Base-by-base conservation (phyloP, 2,329 filamentous ascomycete genomes). In the Tothia fuscella region DNA sequence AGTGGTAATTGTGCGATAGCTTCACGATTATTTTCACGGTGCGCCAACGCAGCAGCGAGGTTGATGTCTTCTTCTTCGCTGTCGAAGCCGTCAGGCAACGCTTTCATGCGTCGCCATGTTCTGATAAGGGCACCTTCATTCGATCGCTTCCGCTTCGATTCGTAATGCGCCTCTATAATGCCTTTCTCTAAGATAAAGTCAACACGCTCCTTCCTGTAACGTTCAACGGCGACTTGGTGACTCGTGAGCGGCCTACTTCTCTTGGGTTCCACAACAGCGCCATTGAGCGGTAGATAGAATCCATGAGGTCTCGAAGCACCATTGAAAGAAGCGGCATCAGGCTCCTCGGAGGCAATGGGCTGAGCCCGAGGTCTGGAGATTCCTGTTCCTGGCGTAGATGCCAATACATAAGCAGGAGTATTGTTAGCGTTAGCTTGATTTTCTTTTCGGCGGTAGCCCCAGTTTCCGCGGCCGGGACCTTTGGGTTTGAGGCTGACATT, bases 161-260 rank as follows among this genome's bases (percentile, higher is more conserved):
- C 67, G 53, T 78, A 74, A 53, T 87, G 80, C 39, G 75, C 68
- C 48, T 69, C 71, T 37, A 80, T 75, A 25, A 89, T 65, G 22
- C 80, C 79, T n/a, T 79, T 76, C 50, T 85, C 80, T 13, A 91
- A 72, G 39, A 86, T 83, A 52, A 87, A 80, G 53, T 87, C 80
- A n/a, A 89, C 83, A 5, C 83, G 77, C 53, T 84, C 76, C 46
- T 76, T 81, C 14, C 84, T 71, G 58, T 88, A 87, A 42, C 79
- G 74, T 57, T 87, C 82, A 1, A 91, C 81, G 0, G 83, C 83
- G 29, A 87, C 66, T 59, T 91, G 84, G 58, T 91, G 84, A 26
- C 82, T 81, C 0, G 84, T 91, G 0, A 85, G 74, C 3, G 83
- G 83, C 1, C 84, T 73, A 6, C 80, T 77, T 54, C 86, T 63